Conservation (phyloP, 495 filamentous ascomycete genomes). For the Melanomma pulvis-pyrius region DNA sequence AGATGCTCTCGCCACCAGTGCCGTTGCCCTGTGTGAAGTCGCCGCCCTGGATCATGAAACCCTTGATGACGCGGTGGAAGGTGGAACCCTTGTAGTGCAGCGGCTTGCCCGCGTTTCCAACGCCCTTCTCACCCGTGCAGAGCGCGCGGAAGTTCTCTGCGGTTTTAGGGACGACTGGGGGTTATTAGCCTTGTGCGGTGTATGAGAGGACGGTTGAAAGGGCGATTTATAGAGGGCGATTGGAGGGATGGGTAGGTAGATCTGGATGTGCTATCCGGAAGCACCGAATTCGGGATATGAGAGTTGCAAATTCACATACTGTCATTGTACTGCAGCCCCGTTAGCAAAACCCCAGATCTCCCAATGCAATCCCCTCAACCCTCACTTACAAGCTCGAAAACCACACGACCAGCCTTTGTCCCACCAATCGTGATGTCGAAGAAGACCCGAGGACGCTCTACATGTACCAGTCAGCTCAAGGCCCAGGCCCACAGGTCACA, state of each 20-base stretch:
- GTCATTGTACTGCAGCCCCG: conserved; percentile 31
- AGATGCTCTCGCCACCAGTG: conserved; percentile 96
- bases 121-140: conserved; percentile 88
- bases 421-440: conserved; percentile 85
- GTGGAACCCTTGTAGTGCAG: conserved; percentile 86
- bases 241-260: not conserved
- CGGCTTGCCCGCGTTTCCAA: conserved; percentile 80
- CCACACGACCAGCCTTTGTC: conserved; percentile 70
- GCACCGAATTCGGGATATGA: not conserved
- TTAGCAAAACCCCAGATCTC: conserved; percentile 3
- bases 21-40: conserved; percentile 94
- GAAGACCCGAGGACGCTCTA: conserved; percentile 73
- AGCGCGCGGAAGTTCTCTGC: conserved; percentile 94
- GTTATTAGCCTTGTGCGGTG: not conserved
- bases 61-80: conserved; percentile 97
- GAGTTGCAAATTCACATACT: conserved; percentile 10
- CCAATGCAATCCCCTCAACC: not conserved
- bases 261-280: not conserved
- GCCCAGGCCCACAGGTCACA: not conserved
- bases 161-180: conserved; percentile 83
- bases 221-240: not conserved
- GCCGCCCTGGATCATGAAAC: conserved; percentile 99
- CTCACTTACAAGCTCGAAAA: conserved; percentile 72
- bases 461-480: not conserved
- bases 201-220: not conserved